Base-by-base conservation (phyloP, 2,329 filamentous ascomycete species). In the Fusarium napiforme region DNA sequence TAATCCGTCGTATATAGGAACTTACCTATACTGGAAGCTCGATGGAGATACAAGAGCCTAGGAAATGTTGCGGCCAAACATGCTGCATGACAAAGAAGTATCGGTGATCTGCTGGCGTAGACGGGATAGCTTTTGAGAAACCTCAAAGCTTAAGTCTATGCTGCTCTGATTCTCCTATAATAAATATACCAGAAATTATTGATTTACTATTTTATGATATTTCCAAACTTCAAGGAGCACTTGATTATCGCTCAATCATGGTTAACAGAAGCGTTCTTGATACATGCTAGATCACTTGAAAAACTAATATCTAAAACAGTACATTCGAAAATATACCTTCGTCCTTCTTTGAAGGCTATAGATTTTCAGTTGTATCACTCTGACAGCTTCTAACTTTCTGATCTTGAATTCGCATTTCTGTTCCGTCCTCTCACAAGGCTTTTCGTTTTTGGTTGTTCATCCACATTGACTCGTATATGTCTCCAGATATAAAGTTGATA, bases 391-490 rank as follows among this genome's bases (percentile, higher is more conserved):
- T 30, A 9, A 30, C 8, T 30, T 30, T 30, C 28, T 30, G 7
- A 30, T 30, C 7, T 30, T 30, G 28, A 9, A 30, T 30, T 30
- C 28, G 7, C 7, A 30, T 30, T 30, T 30, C 28, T 7, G 7
- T 30, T 30, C 28, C 28, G 28, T 30, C 28, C 28, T 30, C 7
- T 30, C 28, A 8, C 2, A 30, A 30, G 28, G 28, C 7, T 30
- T 49, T 18, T 32, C 21, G 19, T 5, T 23, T 50, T 18, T 23
- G 9, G 4, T 34, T 14, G 0, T 19, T 9, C 3, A 23, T 23
- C 12, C n/a, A 19, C 18, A 2, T 19, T 34, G 3, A 34, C 1
- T 23, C n/a, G 8, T 7, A 10, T 3, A 15, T 11, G 11, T 19
- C 6, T 15, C 30, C 30, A 30, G 9, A 30, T 30, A 3, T 30